Base-by-base conservation (phyloP, 352 stramenopile species). In the Elongisporangium undulatum region DNA sequence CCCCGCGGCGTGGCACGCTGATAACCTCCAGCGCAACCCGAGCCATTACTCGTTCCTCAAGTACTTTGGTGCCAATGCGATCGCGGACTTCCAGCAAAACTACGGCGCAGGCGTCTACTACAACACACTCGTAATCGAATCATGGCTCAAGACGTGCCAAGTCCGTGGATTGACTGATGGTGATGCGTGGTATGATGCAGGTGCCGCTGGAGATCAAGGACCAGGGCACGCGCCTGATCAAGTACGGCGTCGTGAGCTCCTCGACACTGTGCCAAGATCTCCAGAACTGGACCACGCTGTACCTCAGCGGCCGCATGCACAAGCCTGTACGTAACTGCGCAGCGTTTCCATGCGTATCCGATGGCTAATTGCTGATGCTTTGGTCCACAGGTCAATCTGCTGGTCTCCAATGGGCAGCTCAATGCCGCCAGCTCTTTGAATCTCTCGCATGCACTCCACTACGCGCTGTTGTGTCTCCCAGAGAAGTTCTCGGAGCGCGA, bases 201-300 rank as follows among this genome's bases (percentile, higher is more conserved):
- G 79, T 91, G 57, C 78, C 78, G 41, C 58, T 92, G 38, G 69
- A 64, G 22, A 81, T 74, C 54, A 72, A 82, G n/a, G 48, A 64
- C 34, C 72, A 90, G 34, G 77, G 82, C 22, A 82, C 64, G 6
- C 82, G 87, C 39, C 64, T 92, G 53, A 87, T 97, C 63, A 97
- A 97, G 72, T 97, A 97, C 65, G 89, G 89, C 12, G 78, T 97
- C 55, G 86, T 97, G 57, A 92, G 82, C 63, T 79, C 75, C 49
- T 75, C 94, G 56, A 82, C 83, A 51, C 67, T 96, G 54, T 90
- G 80, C 29, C 61, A 88, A 2, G 89, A 97, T 49, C 73, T 97
- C 0, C 56, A 66, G 5, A 70, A 82, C 20, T 97, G 89, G 89
- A 88, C 77, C 45, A 94, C 79, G 60, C 77, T 97, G 2, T 97